Evolutionary conservation across 441 rosid genomes (phyloP).

Genomic region (Arabidopsis lyrata): DNA sequence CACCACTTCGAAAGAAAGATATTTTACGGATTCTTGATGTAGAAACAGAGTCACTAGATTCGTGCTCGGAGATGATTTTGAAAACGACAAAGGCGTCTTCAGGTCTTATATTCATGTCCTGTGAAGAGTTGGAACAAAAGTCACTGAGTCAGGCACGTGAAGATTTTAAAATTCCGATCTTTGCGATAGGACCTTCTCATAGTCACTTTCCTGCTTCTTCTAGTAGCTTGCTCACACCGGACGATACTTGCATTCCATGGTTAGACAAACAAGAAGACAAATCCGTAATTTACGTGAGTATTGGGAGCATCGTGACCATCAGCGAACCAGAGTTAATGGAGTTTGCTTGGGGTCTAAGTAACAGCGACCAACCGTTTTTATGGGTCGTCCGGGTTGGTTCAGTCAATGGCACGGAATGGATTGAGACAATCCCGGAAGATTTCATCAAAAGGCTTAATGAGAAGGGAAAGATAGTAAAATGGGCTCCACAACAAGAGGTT

Average conservation of each 20-base stretch:
- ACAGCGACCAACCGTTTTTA: conserved; percentile 39
- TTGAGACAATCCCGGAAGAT: conserved; percentile 29
- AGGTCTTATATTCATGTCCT: conserved; percentile 48
- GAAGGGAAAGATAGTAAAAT: conserved; percentile 37
- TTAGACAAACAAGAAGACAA: conserved; percentile 35
- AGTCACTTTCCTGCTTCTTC: conserved; percentile 33
- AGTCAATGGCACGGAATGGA: conserved; percentile 24
- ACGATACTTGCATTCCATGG: conserved; percentile 49
- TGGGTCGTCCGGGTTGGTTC: conserved; percentile 46
- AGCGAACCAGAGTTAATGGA: conserved; percentile 41
- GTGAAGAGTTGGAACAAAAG: conserved; percentile 48
- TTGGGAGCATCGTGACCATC: conserved; percentile 44
- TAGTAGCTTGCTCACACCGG: conserved; percentile 45
- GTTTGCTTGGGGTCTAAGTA: conserved; percentile 48
- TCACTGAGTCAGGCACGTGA: conserved; percentile 33
- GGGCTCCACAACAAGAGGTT: conserved; percentile 41
- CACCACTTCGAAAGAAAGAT: conserved; percentile 50
- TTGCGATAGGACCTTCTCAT: conserved; percentile 41
- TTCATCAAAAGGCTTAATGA: conserved; percentile 23
- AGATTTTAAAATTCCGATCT: conserved; percentile 14
- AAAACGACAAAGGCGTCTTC: conserved; percentile 39
- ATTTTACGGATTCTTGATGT: conserved; percentile 17
- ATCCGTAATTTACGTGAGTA: conserved; percentile 50
- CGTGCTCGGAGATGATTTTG: not conserved
- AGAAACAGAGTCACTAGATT: conserved; percentile 11